Percentiles rank a stretch among this genome's conserved stretches.
Evolutionary conservation across 192 early-diverging fungal genomes (phyloP).

Genomic region (Cladochytrium replicatum): DNA sequence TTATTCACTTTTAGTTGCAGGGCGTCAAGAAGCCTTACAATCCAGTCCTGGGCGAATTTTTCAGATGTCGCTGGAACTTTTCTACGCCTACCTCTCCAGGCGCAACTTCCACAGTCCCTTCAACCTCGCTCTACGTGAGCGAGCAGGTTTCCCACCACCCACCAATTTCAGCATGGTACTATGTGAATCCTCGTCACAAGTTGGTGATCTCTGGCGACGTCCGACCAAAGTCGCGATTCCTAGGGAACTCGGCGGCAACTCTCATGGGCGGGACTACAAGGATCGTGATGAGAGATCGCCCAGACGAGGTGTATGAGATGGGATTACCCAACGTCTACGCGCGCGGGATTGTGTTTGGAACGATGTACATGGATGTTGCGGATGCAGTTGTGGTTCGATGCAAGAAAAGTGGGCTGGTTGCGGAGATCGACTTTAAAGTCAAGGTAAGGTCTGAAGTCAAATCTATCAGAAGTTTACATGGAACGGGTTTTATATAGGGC

Average conservation of each 20-base stretch:
- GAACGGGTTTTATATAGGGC: too few relatives aligned
- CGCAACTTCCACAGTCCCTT: constrained; percentile 1
- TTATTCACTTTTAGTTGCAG: constrained; percentile 17
- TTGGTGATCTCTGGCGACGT: constrained; percentile 71
- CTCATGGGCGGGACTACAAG: constrained; percentile 68
- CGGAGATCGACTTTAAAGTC: constrained; percentile 80
- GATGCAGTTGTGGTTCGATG: constrained; percentile 67
- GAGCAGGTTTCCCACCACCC: constrained; percentile 96
- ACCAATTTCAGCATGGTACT: constrained; percentile 68
- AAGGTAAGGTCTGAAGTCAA: constrained; percentile 62
- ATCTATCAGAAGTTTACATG: too few relatives aligned
- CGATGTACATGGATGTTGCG: constrained; percentile 86
- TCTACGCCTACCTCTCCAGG: neutral
- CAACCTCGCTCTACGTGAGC: constrained; percentile 59
- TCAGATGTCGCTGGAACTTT: constrained; percentile 74
- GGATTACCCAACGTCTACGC: constrained; percentile 90
- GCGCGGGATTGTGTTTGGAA: constrained; percentile 84
- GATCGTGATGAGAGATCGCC: constrained; percentile 41
- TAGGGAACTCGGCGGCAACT: constrained; percentile 84
- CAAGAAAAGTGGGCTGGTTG: constrained; percentile 60
- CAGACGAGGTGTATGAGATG: constrained; percentile 70
- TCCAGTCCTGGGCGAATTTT: constrained; percentile 85
- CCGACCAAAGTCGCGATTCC: constrained; percentile 75
- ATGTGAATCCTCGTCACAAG: constrained; percentile 69
- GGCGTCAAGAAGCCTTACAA: constrained; percentile 94